Evolutionary conservation across 225 moss, liverwort and hornwort species (phyloP).

Genomic region (Rhytidiadelphus loreus): DNA sequence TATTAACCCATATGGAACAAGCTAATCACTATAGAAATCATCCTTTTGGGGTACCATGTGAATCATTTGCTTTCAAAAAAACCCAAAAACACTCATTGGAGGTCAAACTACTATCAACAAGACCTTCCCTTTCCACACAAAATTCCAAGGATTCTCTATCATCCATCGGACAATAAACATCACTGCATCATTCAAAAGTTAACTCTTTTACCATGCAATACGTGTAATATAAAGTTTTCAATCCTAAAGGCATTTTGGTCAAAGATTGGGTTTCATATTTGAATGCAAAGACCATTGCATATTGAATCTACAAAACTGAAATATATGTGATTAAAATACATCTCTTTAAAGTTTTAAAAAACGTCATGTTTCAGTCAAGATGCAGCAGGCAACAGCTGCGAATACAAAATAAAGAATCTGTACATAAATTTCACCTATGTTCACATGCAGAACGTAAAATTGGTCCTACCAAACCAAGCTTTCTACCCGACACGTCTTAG

Average conservation of each 20-base stretch:
- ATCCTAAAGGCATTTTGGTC: background rate
- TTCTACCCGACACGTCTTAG: background rate
- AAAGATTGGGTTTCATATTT: background rate
- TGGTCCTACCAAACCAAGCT: constrained; percentile 14
- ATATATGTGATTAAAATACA: background rate
- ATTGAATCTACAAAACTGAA: background rate
- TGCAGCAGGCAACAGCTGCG: constrained; percentile 12
- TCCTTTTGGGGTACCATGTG: no score
- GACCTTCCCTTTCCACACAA: background rate
- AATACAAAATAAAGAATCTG: constrained; percentile 45
- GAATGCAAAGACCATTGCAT: background rate
- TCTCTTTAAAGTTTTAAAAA: background rate
- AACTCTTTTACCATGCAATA: background rate
- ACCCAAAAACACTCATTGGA: no score
- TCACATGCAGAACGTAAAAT: constrained; percentile 14
- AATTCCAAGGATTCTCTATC: background rate
- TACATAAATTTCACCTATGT: constrained; percentile 33
- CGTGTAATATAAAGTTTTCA: background rate
- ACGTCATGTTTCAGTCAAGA: constrained; percentile 9
- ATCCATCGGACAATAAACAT: background rate
- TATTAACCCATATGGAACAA: no score
- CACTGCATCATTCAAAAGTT: background rate
- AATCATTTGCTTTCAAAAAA: no score
- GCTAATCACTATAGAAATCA: no score
- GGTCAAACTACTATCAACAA: no score